phyloP scores from a whole-genome alignment of 208 protist species.

The Acanthamoeba lenticulata region DNA sequence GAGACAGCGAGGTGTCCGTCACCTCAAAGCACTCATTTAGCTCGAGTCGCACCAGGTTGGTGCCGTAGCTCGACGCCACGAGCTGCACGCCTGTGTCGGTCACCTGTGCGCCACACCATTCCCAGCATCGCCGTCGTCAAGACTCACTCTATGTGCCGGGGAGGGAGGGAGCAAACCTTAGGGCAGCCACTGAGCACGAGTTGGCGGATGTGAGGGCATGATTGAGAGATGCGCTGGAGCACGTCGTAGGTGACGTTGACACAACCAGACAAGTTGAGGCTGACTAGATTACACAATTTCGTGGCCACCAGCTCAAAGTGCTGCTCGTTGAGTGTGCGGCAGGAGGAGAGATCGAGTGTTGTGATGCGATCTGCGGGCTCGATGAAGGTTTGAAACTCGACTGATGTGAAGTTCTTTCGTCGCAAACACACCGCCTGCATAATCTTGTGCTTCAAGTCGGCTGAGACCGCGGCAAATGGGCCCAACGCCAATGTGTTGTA shows the following conservation, averaged over 20 bases:
- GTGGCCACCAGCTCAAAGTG: background rate
- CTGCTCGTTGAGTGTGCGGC: background rate
- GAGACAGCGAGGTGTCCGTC: background rate
- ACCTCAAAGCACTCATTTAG: conserved; percentile 40
- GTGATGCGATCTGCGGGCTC: background rate
- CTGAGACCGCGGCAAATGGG: background rate
- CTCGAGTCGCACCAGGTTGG: background rate
- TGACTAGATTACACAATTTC: background rate
- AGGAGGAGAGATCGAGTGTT: background rate
- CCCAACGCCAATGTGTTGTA: background rate
- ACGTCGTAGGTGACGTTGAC: background rate
- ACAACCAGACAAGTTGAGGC: background rate
- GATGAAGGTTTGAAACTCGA: background rate
- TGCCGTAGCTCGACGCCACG: background rate
- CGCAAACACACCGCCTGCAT: background rate
- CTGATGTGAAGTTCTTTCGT: background rate
- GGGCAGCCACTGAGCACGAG: background rate
- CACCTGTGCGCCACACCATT: too few species aligned
- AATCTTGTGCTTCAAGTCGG: background rate
- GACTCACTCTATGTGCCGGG: too few species aligned
- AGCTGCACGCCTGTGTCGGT: background rate
- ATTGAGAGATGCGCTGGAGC: background rate
- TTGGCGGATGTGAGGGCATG: background rate
- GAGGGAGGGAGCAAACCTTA: background rate
- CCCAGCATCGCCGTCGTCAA: too few species aligned